Conservation (phyloP, 1,284 basidiomycete species). For the Tilletia horrida region DNA sequence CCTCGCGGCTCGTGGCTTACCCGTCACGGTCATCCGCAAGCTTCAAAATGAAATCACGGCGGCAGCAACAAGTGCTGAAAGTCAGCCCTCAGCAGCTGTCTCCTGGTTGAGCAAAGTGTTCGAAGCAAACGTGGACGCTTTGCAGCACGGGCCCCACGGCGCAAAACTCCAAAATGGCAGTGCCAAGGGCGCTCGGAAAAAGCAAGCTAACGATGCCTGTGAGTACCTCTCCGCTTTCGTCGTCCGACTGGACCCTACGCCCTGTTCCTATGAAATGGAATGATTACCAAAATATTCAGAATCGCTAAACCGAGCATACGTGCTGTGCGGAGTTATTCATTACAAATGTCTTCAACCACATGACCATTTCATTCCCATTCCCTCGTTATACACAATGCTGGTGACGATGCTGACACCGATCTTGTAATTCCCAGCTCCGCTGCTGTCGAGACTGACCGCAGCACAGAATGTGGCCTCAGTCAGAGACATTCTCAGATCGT, state of each 20-base stretch:
- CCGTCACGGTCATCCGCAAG: constrained; percentile 20
- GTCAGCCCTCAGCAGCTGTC: not conserved
- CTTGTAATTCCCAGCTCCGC: no score
- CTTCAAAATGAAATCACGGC: constrained; percentile 21
- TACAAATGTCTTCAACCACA: constrained; percentile 15
- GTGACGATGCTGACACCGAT: no score
- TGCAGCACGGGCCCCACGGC: not conserved
- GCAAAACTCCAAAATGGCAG: not conserved
- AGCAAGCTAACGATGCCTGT: not conserved
- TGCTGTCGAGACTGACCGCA: no score
- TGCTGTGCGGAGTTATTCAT: constrained; percentile 7
- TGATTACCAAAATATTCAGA: constrained; percentile 15
- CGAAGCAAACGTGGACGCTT: not conserved
- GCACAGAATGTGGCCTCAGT: not conserved
- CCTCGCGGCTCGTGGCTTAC: constrained; percentile 26
- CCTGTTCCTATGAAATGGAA: not conserved
- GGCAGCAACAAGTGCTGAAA: not conserved
- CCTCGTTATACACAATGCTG: no score
- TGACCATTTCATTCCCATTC: constrained; percentile 9
- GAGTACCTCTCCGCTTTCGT: not conserved
- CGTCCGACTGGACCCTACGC: no score
- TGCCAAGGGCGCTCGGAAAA: not conserved
- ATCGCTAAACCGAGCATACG: constrained; percentile 15
- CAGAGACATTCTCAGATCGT: not conserved
- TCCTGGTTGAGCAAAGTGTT: constrained; percentile 10